Evolutionary conservation across 805 yeast species (phyloP), one percentile per base, ranked within the genome.

Genomic region (Cyberlindnera mycetangii): DNA sequence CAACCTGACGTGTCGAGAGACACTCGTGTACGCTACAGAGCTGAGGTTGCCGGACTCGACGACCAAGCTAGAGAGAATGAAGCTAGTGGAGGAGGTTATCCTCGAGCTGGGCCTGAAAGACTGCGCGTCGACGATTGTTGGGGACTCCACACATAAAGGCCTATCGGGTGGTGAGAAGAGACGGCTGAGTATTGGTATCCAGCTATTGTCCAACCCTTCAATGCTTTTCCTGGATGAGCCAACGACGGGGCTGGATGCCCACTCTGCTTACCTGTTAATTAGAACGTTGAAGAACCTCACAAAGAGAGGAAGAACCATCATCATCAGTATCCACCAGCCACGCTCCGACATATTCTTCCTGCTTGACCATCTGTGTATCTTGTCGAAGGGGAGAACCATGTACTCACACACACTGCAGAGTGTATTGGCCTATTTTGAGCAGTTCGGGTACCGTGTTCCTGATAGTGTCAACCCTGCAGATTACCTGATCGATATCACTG

Each of bases 131-230:
- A 81, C 86, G 1, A 47, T 70, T 3, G 84, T 89, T 2, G 84
- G 84, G 9, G 82, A 81, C 53, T 54, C 66, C 1, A 65, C 67
- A 4, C 74, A 74, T 45, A 67, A 72, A 36, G 88, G 85, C 20
- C 66, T 88, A 5, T 85, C 93, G 1, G 96, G 96, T 7, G 96
- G 96, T 27, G 96, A 88, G 60, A 85, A 83, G 59, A 61, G 96
- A 55, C 64, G 96, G 42, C 70, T 86, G 7, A 83, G 90, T 46
- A 77, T 89, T 32, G 96, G 88, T 0, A 79, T 88, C n/a, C 96
- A 89, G 60, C 66, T 88, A 59, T 68, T 89, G 25, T 75, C 85
- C 5, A 84, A 83, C 51, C 96, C 96, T 0, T 79, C 90, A 0
- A 66, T 88, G 10, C 63, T 89, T 45, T 87, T 87, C 55, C 63